Base-by-base conservation (phyloP, 2,329 filamentous ascomycete genomes). In the Aphanocladium album region DNA sequence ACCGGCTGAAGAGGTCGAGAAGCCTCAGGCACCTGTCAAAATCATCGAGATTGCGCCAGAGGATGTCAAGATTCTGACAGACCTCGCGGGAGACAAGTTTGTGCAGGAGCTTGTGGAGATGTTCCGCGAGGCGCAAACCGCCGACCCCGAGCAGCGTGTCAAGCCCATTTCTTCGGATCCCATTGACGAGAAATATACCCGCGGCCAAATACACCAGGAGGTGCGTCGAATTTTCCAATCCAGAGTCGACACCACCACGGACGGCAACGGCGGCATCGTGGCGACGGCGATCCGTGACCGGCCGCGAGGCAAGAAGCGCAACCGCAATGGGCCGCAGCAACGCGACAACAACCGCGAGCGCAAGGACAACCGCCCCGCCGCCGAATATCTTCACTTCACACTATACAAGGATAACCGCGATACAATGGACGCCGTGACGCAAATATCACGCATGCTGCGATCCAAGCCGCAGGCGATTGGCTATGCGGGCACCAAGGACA, bases 321-420 rank as follows among this genome's bases (percentile, higher is more conserved):
- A 35, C 46, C 57, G 60, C 21, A 47, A 55, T 17, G 61, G 57
- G 5, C 19, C 35, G 17, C 67, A 68, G 64, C 57, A 52, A 39
- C 57, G 57, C 19, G 64, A n/a, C 64, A 61, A n/a, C 66, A 62
- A 27, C 49, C 30, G 12, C 68, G 71, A 3, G 70, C 74, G 62
- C 72, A 74, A 63, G 25, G 27, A 57, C 21, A 61, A 43, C 35
- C 51, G 51, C 2, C 72, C 72, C 61, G 63, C 73, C 81, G 91
- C 89, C 19, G 88, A 92, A 53, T 95, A 91, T 72, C 78, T 96
- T 16, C 92, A 96, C 73, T 96, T 96, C 72, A 93, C 90, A 0
- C 80, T 97, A 56, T 96, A 93, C 83, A 97, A 97, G 76, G 93
- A 96, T 76, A 97, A 97, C 76, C 93, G 93, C 71, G 93, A 97